Evolutionary conservation across 352 stramenopile species (phyloP), one percentile per base, ranked within the genome.

Genomic region (Globisporangium lucens): DNA sequence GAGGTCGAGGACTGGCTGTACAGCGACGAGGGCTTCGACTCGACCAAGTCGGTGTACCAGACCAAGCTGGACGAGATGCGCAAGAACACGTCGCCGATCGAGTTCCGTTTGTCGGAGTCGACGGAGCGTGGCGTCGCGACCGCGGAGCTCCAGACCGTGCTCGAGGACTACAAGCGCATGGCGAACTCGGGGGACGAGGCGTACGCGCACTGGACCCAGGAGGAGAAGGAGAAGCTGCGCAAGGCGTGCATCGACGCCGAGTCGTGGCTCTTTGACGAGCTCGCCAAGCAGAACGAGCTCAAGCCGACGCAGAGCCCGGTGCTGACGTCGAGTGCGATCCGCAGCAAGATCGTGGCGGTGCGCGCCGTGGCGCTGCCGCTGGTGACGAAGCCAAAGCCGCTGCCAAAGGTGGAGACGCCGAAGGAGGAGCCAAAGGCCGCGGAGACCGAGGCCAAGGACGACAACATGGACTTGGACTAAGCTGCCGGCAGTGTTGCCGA

Each of bases 1-100:
- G 89, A 88, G n/a, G 89, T 83, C 41, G 97, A 99, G 76, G 97
- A 99, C 76, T 99, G 98, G 98, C 74, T 99, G 58, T 99, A 99
- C 84, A 97, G 97, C 74, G 97, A 99, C 74, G 96, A 99, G 70
- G 98, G 98, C 59, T 99, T 99, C 66, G 97, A 99, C 80, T 98
- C 93, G 66, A 97, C 86, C 63, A 99, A 99, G 79, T 98, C 92
- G 60, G 91, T 98, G 33, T 99, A 99, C 82, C 83, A 96, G 60
- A 77, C 75, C 33, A 99, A 99, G 82, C 81, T 99, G 22, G 85
- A 90, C 61, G 94, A 98, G 46, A 82, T 99, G 59, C 94, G 96
- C 70, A 89, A 89, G 71, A 62, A 98, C 41, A 96, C 97, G 61
- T 85, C 91, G 59, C 97, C 97, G 3, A 95, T 99, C 53, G 93